Evolutionary conservation across 75 land plant genomes (phyloP).

Genomic region (Pseudotsuga menziesii): DNA sequence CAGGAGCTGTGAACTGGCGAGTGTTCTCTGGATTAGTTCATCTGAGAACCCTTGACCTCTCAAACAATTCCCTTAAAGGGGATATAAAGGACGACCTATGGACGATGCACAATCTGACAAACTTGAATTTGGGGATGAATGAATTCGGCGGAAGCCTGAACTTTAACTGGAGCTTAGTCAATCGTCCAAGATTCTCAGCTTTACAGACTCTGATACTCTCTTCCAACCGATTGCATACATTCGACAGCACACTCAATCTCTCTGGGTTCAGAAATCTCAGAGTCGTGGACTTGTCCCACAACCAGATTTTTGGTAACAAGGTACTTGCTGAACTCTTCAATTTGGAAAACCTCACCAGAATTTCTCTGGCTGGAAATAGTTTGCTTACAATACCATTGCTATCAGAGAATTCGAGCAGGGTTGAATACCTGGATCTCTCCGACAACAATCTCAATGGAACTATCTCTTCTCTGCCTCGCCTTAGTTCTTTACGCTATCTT

Average conservation of each 20-base stretch:
- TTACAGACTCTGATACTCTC: slow-evolving; percentile 39
- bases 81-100: not conserved
- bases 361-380: slow-evolving; percentile 18
- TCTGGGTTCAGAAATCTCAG: slow-evolving; percentile 17
- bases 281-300: slow-evolving; percentile 35
- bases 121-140: not conserved
- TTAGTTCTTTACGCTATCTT: slow-evolving; percentile 24
- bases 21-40: slow-evolving; percentile 23
- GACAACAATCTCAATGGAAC: slow-evolving; percentile 33
- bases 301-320: not conserved
- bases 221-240: slow-evolving; percentile 27
- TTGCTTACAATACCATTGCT: not conserved
- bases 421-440: slow-evolving; percentile 36
- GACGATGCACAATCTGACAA: not conserved
- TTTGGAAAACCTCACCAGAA: not conserved
- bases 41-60: slow-evolving; percentile 9
- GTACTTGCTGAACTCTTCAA: slow-evolving; percentile 4
- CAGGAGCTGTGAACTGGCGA: slow-evolving; percentile 33
- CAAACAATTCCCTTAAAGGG: not conserved
- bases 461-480: slow-evolving; percentile 16
- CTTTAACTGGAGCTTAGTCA: not conserved
- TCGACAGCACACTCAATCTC: slow-evolving; percentile 16
- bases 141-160: not conserved
- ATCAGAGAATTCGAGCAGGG: slow-evolving; percentile 12
- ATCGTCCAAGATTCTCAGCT: not conserved